Conservation (phyloP, 257 asterid species). For the Anisodus tanguticus region DNA sequence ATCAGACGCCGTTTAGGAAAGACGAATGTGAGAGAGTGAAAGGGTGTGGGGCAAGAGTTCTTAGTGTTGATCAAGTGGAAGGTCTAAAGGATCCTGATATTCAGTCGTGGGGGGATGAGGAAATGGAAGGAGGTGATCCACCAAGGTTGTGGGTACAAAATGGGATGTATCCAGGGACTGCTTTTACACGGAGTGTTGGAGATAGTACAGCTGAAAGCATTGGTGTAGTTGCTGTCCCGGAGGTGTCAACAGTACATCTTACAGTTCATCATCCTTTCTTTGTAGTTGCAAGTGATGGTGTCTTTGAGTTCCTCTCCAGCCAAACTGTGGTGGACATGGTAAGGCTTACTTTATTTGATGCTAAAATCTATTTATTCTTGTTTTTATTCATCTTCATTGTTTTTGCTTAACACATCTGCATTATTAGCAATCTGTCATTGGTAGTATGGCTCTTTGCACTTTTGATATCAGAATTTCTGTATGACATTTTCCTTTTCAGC, state of each 20-base stretch:
- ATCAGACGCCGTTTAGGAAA: conserved; percentile 90
- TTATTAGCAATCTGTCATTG: neutral
- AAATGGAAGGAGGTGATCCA: conserved; percentile 90
- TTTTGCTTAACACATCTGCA: neutral
- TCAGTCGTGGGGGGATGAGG: conserved; percentile 96
- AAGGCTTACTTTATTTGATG: conserved; percentile 34
- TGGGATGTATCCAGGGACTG: conserved; percentile 96
- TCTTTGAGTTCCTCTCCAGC: conserved; percentile 85
- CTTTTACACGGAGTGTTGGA: conserved; percentile 91
- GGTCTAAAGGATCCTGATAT: conserved; percentile 86
- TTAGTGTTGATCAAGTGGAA: conserved; percentile 94
- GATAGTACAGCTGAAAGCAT: conserved; percentile 85
- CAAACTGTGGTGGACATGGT: conserved; percentile 93
- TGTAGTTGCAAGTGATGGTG: conserved; percentile 90
- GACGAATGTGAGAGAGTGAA: conserved; percentile 96
- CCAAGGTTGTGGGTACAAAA: conserved; percentile 94
- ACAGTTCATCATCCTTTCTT: conserved; percentile 70
- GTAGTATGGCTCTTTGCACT: neutral
- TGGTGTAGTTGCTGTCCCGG: conserved; percentile 85
- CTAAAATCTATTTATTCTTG: neutral
- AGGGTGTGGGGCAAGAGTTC: conserved; percentile 88
- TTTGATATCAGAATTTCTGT: neutral
- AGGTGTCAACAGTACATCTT: conserved; percentile 69
- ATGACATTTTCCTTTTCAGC: neutral
- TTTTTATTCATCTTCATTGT: neutral